These are phyloP conservation scores for Lactifluus subvellereus DNA, from an alignment of 768 basidiomycete genomes.

Conservation along the genomic window DNA sequence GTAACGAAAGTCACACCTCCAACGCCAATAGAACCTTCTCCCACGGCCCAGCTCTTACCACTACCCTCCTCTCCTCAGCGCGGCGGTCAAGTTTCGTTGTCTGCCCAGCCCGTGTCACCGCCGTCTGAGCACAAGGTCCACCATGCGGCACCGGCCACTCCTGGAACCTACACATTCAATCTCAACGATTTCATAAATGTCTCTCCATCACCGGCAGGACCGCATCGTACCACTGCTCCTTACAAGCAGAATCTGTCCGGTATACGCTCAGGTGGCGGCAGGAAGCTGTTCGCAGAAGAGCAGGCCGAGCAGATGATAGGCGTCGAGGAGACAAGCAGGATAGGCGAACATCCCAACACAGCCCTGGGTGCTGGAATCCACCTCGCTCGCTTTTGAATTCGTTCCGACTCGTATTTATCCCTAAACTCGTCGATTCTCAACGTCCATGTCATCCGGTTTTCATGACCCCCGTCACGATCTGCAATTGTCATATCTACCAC, in stretches of 20 bases:
- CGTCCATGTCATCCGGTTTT: constrained; percentile 19
- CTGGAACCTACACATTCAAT: constrained; percentile 25
- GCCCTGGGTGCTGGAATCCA: constrained; percentile 25
- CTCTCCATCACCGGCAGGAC: constrained; percentile 24
- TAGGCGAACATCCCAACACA: constrained; percentile 16
- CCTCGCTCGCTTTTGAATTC: constrained; percentile 20
- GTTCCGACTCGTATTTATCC: constrained; percentile 15
- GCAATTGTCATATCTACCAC: constrained; percentile 27
- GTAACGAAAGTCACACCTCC: constrained; percentile 23
- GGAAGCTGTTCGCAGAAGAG: constrained; percentile 25
- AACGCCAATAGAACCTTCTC: constrained; percentile 19
- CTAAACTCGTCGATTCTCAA: constrained; percentile 19
- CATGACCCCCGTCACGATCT: constrained; percentile 23
- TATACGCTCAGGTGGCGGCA: constrained; percentile 20
- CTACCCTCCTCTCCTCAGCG: constrained; percentile 19
- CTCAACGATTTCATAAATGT: constrained; percentile 27
- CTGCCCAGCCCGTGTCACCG: constrained; percentile 15
- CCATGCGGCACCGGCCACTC: constrained; percentile 20
- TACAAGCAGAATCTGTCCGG: constrained; percentile 23
- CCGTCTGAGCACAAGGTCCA: constrained; percentile 16
- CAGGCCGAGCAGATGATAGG: constrained; percentile 16
- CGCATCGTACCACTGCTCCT: constrained; percentile 12
- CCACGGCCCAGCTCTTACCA: constrained; percentile 11
- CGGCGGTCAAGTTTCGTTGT: neutral
- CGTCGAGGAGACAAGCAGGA: constrained; percentile 15